phyloP scores from a whole-genome alignment of 2,329 filamentous ascomycete species.

The Colletotrichum ledebouriae region DNA sequence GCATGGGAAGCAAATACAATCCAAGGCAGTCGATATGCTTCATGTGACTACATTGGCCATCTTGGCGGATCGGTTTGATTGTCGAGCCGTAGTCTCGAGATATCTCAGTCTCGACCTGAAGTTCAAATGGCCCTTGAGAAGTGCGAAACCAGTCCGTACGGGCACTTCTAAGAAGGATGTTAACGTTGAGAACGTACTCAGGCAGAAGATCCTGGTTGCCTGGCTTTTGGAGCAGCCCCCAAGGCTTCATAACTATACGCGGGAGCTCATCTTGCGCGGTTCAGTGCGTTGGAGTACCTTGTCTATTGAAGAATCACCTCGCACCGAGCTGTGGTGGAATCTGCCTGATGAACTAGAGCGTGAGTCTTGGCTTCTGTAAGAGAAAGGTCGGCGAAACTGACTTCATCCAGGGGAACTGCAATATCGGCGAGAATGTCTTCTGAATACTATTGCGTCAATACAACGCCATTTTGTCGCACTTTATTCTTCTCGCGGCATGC shows the following conservation, averaged over 20 bases:
- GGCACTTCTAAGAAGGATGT: constrained; percentile 52
- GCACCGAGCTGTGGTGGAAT: constrained; percentile 76
- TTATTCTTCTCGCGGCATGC: constrained; percentile 75
- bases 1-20: constrained; percentile 65
- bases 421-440: constrained; percentile 73
- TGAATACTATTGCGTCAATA: constrained; percentile 78
- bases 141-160: constrained; percentile 54
- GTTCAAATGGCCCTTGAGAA: constrained; percentile 67
- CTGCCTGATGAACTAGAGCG: constrained; percentile 77
- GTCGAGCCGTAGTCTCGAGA: constrained; percentile 65
- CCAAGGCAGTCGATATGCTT: constrained; percentile 62
- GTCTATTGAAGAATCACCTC: constrained; percentile 48
- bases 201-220: constrained; percentile 78
- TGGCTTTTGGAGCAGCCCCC: constrained; percentile 73
- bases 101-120: constrained; percentile 64
- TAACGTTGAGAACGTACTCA: constrained; percentile 73
- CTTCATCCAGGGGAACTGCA: constrained; percentile 70
- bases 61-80: constrained; percentile 81
- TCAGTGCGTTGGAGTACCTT: constrained; percentile 69
- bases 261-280: constrained; percentile 75
- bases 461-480: constrained; percentile 75
- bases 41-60: constrained; percentile 78
- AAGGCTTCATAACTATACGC: constrained; percentile 72
- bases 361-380: constrained; percentile 50
- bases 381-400: constrained; percentile 6